phyloP scores from a whole-genome alignment of 2,329 filamentous ascomycete genomes.

The Pseudopithomyces chartarum region DNA sequence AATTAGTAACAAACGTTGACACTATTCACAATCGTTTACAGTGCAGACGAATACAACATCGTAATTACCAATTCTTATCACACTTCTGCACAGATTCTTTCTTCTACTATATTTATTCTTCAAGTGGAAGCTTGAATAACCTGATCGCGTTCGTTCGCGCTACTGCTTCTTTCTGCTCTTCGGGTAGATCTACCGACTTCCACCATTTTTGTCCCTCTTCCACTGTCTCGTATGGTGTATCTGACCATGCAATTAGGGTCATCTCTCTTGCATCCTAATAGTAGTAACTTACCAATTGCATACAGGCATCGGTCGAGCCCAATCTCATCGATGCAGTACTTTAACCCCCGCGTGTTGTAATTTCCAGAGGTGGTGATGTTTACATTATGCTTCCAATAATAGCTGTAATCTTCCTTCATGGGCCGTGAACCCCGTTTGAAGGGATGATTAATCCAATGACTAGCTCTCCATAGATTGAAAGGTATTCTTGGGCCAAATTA shows the following conservation, averaged over 20 bases:
- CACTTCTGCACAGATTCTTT: too few relatives aligned
- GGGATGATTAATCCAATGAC: slow-evolving; percentile 53
- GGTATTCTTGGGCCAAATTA: slow-evolving; percentile 43
- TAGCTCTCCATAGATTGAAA: slow-evolving; percentile 48
- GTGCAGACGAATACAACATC: too few relatives aligned
- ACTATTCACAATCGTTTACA: too few relatives aligned
- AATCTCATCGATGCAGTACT: slow-evolving; percentile 49
- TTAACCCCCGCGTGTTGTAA: slow-evolving; percentile 48
- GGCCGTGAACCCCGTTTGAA: slow-evolving; percentile 46
- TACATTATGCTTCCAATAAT: slow-evolving; percentile 51
- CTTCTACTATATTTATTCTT: too few relatives aligned
- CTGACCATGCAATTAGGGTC: slow-evolving; percentile 13
- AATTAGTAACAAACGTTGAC: too few relatives aligned
- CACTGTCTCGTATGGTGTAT: slow-evolving; percentile 33
- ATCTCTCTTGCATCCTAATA: background rate
- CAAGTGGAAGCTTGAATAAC: slow-evolving; percentile 33
- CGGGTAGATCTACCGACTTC: slow-evolving; percentile 30
- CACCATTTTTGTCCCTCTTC: slow-evolving; percentile 38
- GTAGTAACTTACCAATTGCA: slow-evolving; percentile 37
- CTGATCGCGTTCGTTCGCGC: slow-evolving; percentile 31
- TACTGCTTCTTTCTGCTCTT: slow-evolving; percentile 32
- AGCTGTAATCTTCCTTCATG: slow-evolving; percentile 44
- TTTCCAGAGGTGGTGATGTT: slow-evolving; percentile 51
- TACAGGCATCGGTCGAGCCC: slow-evolving; percentile 48
- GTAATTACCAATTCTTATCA: too few relatives aligned